Conservation (phyloP, 1,284 basidiomycete species). For the Cystobasidium sp. region DNA sequence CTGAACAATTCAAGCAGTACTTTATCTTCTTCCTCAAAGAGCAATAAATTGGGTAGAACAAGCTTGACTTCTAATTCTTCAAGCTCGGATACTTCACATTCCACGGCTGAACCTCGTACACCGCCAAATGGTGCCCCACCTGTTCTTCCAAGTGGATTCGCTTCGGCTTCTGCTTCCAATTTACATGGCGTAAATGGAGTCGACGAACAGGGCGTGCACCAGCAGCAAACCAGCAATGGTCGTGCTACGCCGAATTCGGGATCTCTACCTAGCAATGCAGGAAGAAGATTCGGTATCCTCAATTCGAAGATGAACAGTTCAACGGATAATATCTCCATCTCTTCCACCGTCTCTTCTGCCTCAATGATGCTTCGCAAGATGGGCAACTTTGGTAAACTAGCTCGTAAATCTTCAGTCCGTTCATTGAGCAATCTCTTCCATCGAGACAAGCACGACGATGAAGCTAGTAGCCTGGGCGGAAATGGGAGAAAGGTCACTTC, state of each 20-base stretch:
- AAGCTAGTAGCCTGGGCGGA: neutral
- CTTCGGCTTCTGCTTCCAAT: conserved; percentile 12
- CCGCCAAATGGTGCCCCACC: conserved; percentile 41
- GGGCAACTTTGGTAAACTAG: conserved; percentile 72
- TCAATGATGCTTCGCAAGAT: conserved; percentile 98
- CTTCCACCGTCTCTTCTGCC: conserved; percentile 93
- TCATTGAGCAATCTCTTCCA: conserved; percentile 41
- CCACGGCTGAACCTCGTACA: conserved; percentile 41
- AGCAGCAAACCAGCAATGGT: conserved; percentile 3
- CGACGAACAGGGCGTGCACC: neutral
- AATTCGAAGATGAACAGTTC: conserved; percentile 89
- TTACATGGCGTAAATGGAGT: neutral
- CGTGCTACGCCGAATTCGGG: neutral
- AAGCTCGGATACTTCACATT: conserved; percentile 36
- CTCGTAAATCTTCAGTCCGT: conserved; percentile 41
- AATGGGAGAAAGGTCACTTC: conserved; percentile 5
- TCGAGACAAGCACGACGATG: conserved; percentile 40
- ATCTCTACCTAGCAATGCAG: conserved; percentile 24
- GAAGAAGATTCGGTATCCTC: conserved; percentile 64
- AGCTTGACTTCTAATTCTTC: conserved; percentile 41
- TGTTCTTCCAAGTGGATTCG: conserved; percentile 9
- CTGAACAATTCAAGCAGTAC: conserved; percentile 32
- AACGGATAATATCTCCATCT: conserved; percentile 96
- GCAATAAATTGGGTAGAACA: conserved; percentile 30
- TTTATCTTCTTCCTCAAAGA: conserved; percentile 15